Evolutionary conservation across 306 rosid genomes (phyloP).

Genomic region (Inga oerstediana): DNA sequence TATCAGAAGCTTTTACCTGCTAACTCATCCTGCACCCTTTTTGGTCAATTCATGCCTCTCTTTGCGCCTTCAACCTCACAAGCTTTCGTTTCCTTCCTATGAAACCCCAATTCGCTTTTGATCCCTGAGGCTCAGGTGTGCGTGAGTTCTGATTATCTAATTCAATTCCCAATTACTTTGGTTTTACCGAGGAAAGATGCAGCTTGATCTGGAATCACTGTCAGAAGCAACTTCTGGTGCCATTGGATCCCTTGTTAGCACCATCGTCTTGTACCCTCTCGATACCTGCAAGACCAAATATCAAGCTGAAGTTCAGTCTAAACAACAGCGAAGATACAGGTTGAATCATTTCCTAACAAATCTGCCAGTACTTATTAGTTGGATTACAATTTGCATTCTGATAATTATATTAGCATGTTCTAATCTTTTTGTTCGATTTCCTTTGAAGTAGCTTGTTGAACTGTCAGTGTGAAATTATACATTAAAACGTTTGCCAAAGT

Average conservation of each 20-base stretch:
- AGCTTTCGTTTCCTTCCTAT: constrained; percentile 26
- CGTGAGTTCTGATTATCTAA: not conserved
- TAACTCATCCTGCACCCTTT: not conserved
- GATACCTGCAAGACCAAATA: constrained; percentile 96
- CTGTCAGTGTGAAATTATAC: constrained; percentile 1
- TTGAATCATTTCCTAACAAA: constrained; percentile 20
- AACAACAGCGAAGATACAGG: constrained; percentile 78
- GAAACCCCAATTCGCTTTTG: constrained; percentile 36
- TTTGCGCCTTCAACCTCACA: not conserved
- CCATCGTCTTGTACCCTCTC: constrained; percentile 86
- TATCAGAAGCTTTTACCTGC: not conserved
- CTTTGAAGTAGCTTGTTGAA: constrained; percentile 2
- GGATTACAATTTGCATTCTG: not conserved
- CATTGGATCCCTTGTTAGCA: constrained; percentile 89
- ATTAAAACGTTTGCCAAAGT: not conserved
- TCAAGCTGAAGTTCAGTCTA: constrained; percentile 92
- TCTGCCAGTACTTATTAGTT: not conserved
- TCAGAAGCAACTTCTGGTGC: constrained; percentile 98
- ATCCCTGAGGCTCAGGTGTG: constrained; percentile 10
- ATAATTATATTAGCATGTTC: constrained; percentile 4
- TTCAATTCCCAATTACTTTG: not conserved
- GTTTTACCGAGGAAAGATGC: constrained; percentile 46
- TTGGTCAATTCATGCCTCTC: constrained; percentile 24
- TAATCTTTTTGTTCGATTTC: constrained; percentile 3
- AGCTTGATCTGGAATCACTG: constrained; percentile 75